Percentiles rank a stretch among this genome's conserved stretches.
Conservation (phyloP, 768 basidiomycete genomes). For the Lactarius sp. region DNA sequence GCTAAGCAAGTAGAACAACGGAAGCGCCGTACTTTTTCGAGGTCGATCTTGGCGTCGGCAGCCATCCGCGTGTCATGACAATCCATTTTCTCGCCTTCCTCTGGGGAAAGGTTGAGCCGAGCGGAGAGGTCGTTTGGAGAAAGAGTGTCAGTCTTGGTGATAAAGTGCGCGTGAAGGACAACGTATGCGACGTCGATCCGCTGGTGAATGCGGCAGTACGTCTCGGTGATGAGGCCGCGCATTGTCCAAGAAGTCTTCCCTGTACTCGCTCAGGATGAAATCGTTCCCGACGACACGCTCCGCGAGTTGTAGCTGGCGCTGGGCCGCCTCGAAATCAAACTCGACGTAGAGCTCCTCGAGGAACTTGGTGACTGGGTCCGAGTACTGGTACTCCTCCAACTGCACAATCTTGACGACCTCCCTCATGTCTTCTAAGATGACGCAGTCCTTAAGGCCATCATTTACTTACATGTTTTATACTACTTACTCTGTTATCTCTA, state of each 20-base stretch:
- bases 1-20: not conserved
- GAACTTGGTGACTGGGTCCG: slow-evolving; percentile 90
- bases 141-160: not conserved
- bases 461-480: too few relatives aligned
- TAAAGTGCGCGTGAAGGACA: too few relatives aligned
- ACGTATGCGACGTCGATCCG: slow-evolving; percentile 79
- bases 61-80: slow-evolving; percentile 97
- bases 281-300: slow-evolving; percentile 85
- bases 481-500: too few relatives aligned
- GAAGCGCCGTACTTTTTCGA: slow-evolving; percentile 67
- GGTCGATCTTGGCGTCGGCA: slow-evolving; percentile 94
- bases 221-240: slow-evolving; percentile 92
- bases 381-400: slow-evolving; percentile 33
- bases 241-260: slow-evolving; percentile 94
- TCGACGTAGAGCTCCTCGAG: slow-evolving; percentile 90
- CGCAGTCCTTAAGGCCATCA: too few relatives aligned
- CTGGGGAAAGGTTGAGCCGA: slow-evolving; percentile 85
- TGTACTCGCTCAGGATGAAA: slow-evolving; percentile 89
- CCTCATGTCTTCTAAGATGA: slow-evolving; percentile 25
- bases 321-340: slow-evolving; percentile 95
- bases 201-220: slow-evolving; percentile 96
- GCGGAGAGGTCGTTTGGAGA: slow-evolving; percentile 76
- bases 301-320: slow-evolving; percentile 69
- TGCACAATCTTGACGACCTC: slow-evolving; percentile 93
- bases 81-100: slow-evolving; percentile 98